These are phyloP conservation scores for Fomes fomentarius DNA, from an alignment of 1,284 basidiomycete species.

Conservation along the genomic window DNA sequence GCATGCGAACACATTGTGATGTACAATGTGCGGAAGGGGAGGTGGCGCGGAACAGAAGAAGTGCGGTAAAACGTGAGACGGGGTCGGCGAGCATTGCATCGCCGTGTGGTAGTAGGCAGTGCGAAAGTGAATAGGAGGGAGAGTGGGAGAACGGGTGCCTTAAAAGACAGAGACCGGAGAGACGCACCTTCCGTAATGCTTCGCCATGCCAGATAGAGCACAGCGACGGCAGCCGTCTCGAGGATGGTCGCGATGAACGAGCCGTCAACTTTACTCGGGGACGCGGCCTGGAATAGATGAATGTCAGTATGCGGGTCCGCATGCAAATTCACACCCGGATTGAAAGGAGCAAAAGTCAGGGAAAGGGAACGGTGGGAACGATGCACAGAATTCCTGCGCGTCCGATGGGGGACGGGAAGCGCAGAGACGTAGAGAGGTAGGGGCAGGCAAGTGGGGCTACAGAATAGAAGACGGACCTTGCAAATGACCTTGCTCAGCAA, in stretches of 20 bases:
- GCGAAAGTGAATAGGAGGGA: background rate
- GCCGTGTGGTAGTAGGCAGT: too few relatives aligned
- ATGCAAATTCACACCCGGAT: too few relatives aligned
- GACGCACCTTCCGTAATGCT: slow-evolving; percentile 85
- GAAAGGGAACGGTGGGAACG: too few relatives aligned
- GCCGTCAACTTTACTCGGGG: slow-evolving; percentile 70
- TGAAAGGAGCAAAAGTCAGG: too few relatives aligned
- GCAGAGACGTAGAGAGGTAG: background rate
- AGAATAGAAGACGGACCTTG: slow-evolving; percentile 56
- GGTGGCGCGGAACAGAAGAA: too few relatives aligned
- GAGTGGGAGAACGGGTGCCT: background rate
- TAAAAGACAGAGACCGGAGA: slow-evolving; percentile 11
- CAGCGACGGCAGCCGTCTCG: slow-evolving; percentile 72
- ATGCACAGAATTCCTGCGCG: background rate
- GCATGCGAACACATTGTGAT: too few relatives aligned
- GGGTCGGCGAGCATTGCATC: too few relatives aligned
- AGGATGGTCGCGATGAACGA: slow-evolving; percentile 80
- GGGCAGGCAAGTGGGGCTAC: slow-evolving; percentile 14
- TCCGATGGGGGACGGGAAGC: background rate
- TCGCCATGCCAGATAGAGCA: slow-evolving; percentile 78
- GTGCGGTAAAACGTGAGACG: too few relatives aligned
- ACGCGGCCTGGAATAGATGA: background rate
- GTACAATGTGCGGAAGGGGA: too few relatives aligned
- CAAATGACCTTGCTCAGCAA: slow-evolving; percentile 78
- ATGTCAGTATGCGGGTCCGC: background rate